phyloP scores from a whole-genome alignment of 129 eudicot genomes.

The Helianthus annuus region DNA sequence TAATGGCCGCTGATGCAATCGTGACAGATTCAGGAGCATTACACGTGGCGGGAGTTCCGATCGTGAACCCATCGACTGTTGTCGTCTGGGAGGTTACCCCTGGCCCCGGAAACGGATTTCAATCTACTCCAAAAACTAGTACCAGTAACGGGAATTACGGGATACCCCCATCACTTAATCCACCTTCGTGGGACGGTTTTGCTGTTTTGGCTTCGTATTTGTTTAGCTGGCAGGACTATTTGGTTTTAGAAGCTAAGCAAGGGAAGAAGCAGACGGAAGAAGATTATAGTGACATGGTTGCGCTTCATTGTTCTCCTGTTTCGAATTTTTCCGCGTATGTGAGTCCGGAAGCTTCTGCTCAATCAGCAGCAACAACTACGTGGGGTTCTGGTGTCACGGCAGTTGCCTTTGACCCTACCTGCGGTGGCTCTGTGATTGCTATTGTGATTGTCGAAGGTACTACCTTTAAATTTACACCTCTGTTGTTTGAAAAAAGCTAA shows the following conservation, averaged over 20 bases:
- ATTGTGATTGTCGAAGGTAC: slow-evolving; percentile 96
- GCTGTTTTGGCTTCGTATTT: slow-evolving; percentile 85
- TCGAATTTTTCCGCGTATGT: slow-evolving; percentile 98
- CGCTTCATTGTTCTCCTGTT: slow-evolving; percentile 95
- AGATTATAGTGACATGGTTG: slow-evolving; percentile 68
- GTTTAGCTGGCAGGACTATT: slow-evolving; percentile 87
- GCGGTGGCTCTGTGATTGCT: slow-evolving; percentile 95
- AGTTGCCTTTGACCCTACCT: slow-evolving; percentile 98
- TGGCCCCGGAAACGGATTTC: slow-evolving; percentile 95
- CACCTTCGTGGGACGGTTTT: slow-evolving; percentile 88
- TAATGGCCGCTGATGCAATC: slow-evolving; percentile 99
- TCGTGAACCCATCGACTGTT: slow-evolving; percentile 95
- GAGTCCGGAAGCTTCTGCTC: slow-evolving; percentile 95
- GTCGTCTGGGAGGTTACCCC: slow-evolving; percentile 99
- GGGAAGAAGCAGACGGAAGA: slow-evolving; percentile 68
- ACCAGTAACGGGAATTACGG: slow-evolving; percentile 61
- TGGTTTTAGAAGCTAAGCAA: slow-evolving; percentile 71
- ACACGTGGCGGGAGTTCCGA: slow-evolving; percentile 99
- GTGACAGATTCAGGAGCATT: slow-evolving; percentile 93
- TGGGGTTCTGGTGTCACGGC: slow-evolving; percentile 99
- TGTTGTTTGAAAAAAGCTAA: no score
- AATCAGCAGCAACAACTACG: slow-evolving; percentile 79
- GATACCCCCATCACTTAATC: slow-evolving; percentile 85
- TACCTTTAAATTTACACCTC: neutral
- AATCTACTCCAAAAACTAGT: slow-evolving; percentile 75